Evolutionary conservation across 1,284 basidiomycete species (phyloP).

Genomic region (Pseudozyma tsukubaensis): DNA sequence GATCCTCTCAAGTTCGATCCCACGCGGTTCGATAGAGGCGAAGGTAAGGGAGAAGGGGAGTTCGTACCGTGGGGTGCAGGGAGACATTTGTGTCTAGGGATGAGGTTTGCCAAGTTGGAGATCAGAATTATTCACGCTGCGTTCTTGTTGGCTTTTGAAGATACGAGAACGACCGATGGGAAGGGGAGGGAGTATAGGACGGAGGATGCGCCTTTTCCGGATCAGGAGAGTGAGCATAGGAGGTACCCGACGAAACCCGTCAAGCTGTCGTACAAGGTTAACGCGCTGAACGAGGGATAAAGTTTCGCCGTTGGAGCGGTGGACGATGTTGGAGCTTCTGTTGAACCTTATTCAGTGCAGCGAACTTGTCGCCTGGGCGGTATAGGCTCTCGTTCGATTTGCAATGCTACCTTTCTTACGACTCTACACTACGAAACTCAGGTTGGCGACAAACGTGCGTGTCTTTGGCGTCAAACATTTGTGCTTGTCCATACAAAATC

Average conservation of each 20-base stretch:
- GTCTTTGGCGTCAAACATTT: too few species aligned
- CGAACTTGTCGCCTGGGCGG: too few species aligned
- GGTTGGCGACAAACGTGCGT: too few species aligned
- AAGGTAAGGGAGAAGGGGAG: conserved; percentile 44
- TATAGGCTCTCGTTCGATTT: too few species aligned
- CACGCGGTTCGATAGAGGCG: conserved; percentile 33
- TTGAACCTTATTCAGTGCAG: too few species aligned
- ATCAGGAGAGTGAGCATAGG: conserved; percentile 48
- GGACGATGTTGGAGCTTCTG: too few species aligned
- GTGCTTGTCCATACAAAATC: too few species aligned
- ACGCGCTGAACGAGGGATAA: conserved; percentile 11
- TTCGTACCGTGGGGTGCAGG: conserved; percentile 55
- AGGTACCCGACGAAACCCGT: conserved; percentile 41
- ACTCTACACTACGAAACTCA: too few species aligned
- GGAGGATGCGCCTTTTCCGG: conserved; percentile 27
- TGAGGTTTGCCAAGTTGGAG: conserved; percentile 54
- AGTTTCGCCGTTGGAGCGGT: too few species aligned
- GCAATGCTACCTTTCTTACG: too few species aligned
- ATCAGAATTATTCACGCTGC: conserved; percentile 37
- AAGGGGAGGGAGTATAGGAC: conserved; percentile 8
- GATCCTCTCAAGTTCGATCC: conserved; percentile 51
- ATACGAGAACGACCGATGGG: conserved; percentile 15
- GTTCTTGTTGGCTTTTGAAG: conserved; percentile 37
- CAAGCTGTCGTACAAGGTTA: conserved; percentile 19
- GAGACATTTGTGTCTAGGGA: conserved; percentile 48